A percentile compares a stretch with the other conserved stretches of the same genome.
These are phyloP conservation scores for Yamagishiella unicocca DNA, from an alignment of 139 green algal species.

Conservation along the genomic window DNA sequence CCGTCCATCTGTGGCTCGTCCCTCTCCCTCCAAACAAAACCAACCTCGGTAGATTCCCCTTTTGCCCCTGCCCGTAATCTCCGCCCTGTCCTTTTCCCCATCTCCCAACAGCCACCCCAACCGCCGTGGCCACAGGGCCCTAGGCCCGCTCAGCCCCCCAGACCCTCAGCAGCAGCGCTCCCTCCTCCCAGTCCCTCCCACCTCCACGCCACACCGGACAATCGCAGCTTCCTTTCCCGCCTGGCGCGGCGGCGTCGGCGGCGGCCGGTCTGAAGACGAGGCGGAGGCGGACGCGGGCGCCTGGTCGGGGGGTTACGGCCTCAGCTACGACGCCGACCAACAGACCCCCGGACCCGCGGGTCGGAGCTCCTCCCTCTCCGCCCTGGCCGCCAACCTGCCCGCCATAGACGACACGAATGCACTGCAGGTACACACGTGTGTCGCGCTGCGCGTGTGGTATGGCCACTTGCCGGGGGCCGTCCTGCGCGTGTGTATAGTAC, in stretches of 20 bases:
- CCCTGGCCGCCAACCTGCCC: conserved; percentile 23
- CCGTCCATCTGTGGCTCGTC: too few relatives aligned
- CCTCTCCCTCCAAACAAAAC: too few relatives aligned
- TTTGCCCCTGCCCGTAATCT: background rate
- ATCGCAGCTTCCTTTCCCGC: background rate
- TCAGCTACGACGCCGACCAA: background rate
- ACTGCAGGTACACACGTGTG: conserved; percentile 60
- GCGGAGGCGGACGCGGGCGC: background rate
- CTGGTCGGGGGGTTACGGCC: background rate
- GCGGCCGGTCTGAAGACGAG: background rate
- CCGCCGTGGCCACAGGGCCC: too few relatives aligned
- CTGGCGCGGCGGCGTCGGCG: background rate
- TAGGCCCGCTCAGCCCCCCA: background rate
- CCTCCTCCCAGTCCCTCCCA: background rate
- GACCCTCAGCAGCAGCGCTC: background rate
- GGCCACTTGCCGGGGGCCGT: background rate
- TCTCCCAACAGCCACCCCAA: background rate
- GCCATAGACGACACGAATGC: conserved; percentile 77
- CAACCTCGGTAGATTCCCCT: too few relatives aligned
- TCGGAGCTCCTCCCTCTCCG: background rate
- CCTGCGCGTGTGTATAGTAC: too few relatives aligned
- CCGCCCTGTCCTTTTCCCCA: background rate
- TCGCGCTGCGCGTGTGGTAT: background rate
- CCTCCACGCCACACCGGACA: background rate
- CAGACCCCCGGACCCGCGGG: background rate